Evolutionary conservation across 2,329 filamentous ascomycete species (phyloP), one percentile per base, ranked within the genome.

Genomic region (Clonostachys sp.): DNA sequence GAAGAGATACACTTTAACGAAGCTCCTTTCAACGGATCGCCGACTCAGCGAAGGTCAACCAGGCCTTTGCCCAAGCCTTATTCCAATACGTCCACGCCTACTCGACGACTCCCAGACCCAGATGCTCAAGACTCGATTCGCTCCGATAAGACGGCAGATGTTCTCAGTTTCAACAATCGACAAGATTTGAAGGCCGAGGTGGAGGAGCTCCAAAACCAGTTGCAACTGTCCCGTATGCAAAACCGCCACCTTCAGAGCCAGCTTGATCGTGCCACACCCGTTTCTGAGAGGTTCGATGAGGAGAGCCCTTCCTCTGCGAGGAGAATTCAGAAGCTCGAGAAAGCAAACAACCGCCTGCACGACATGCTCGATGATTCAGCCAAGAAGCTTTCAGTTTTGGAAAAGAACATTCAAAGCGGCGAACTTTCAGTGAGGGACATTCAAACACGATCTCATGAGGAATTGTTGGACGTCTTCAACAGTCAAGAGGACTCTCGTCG

Each of bases 191-290:
- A 91, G 59, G 81, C 89, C 5, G 91, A 97, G 59, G 76, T 96
- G 12, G 92, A 97, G 63, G 85, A 95, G 65, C 77, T 96, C 24
- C 92, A 96, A 63, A 96, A 95, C 62, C 90, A 96, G 63, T 79
- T 97, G 45, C 92, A 97, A 61, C 82, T 97, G 63, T 85, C 87
- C 5, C 87, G 96, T 65, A 96, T 97, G 89, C 89, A 95, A 57
- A 96, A 96, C 66, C 84, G 88, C 34, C 91, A 97, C 59, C 80
- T 97, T 6, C 89, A 96, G 61, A 91, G 83, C 60, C 91, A 96
- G 61, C 72, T 96, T 40, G 87, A 92, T 38, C 82, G 87, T 42
- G 72, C 71, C 10, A 84, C 81, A 0, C 81, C 85, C 4, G 70
- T 69, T 6, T 78, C 78, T 20, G 85, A 88, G 35, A 81, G 74